phyloP scores from a whole-genome alignment of 148 eudicot species.

The Rhododendron williamsianum region DNA sequence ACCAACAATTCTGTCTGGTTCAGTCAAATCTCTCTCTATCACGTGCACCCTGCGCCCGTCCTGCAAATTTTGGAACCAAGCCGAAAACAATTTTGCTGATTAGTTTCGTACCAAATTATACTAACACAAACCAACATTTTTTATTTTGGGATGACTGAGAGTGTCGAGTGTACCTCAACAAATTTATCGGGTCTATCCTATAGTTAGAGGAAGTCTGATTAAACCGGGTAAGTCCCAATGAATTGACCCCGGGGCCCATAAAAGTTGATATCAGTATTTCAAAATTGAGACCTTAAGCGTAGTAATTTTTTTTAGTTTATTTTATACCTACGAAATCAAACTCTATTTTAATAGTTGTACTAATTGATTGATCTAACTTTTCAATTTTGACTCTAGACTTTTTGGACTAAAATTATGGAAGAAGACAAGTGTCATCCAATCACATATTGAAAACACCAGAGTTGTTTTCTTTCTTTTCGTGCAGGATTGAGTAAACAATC shows the following conservation, averaged over 20 bases:
- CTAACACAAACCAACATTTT: not conserved
- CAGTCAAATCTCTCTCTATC: slow-evolving; percentile 68
- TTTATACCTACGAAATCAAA: not conserved
- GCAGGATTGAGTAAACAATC: not conserved
- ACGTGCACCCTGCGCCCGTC: slow-evolving; percentile 76
- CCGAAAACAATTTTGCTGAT: not conserved
- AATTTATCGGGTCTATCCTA: too few relatives aligned
- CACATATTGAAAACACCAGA: not conserved
- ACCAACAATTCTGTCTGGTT: slow-evolving; percentile 71
- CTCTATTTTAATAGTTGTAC: not conserved
- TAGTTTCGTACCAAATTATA: not conserved
- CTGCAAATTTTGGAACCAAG: slow-evolving; percentile 22
- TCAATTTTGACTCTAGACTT: not conserved
- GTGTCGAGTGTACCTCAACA: too few relatives aligned
- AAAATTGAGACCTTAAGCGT: too few relatives aligned
- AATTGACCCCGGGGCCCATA: too few relatives aligned
- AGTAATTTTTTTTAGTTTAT: too few relatives aligned
- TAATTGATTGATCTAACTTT: not conserved
- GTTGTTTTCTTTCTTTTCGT: not conserved
- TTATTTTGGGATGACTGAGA: too few relatives aligned
- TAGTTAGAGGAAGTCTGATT: too few relatives aligned
- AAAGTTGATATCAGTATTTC: too few relatives aligned
- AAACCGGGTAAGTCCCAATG: too few relatives aligned
- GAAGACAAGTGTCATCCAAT: too few relatives aligned
- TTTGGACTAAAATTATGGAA: too few relatives aligned